Percentiles rank a stretch among this genome's conserved stretches.
Conservation (phyloP, 2,329 filamentous ascomycete genomes). For the Blastomyces parvus region DNA sequence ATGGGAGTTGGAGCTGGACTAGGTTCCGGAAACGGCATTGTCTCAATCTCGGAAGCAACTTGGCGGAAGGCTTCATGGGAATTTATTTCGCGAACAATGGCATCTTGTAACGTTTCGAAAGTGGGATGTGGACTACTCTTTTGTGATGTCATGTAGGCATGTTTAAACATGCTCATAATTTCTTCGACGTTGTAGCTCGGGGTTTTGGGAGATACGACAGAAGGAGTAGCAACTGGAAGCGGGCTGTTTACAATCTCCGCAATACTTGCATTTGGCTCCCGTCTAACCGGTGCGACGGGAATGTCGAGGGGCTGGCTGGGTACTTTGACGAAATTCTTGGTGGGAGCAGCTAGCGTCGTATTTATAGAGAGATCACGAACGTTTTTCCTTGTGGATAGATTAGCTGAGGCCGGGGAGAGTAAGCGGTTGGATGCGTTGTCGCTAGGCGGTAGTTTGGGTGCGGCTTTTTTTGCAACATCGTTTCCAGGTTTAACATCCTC, state of each 20-base stretch:
- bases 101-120: constrained; percentile 35
- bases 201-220: constrained; percentile 19
- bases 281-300: constrained; percentile 3
- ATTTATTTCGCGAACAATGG: constrained; percentile 37
- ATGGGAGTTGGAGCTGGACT: constrained; percentile 6
- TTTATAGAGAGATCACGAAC: constrained; percentile 34
- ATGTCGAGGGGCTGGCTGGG: constrained; percentile 23
- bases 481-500: background rate
- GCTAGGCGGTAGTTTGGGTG: background rate
- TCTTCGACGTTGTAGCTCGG: constrained; percentile 29
- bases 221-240: constrained; percentile 24
- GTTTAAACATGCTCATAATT: constrained; percentile 35
- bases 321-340: constrained; percentile 25
- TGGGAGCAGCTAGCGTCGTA: constrained; percentile 28
- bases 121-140: constrained; percentile 26
- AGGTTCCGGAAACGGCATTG: background rate
- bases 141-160: constrained; percentile 28
- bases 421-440: background rate
- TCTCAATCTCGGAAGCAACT: constrained; percentile 11
- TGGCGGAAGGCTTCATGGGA: constrained; percentile 35
- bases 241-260: constrained; percentile 36
- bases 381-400: constrained; percentile 25
- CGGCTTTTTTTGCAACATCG: background rate
- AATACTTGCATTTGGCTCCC: constrained; percentile 28
- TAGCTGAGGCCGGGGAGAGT: constrained; percentile 9